Percentiles rank a stretch among this genome's conserved stretches.
Evolutionary conservation across 108 stramenopile species (phyloP).

Genomic region (Mediolabrus comicus): DNA sequence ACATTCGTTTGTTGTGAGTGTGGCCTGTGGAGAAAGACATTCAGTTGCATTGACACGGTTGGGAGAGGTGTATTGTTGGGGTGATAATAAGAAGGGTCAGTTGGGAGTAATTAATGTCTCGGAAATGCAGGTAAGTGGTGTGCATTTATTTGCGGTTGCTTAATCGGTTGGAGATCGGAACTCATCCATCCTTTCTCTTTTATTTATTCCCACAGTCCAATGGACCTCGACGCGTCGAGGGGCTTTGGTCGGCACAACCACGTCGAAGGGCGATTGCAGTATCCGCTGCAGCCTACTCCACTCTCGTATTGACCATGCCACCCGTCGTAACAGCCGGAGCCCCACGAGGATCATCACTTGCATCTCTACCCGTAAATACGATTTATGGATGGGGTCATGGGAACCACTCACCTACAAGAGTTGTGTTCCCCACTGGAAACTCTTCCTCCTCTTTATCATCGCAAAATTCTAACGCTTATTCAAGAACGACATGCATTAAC

Average conservation of each 20-base stretch:
- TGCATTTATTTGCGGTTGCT: neutral
- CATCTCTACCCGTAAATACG: slow-evolving; percentile 60
- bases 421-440: slow-evolving; percentile 48
- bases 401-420: slow-evolving; percentile 65
- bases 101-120: slow-evolving; percentile 46
- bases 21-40: slow-evolving; percentile 80
- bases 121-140: slow-evolving; percentile 28
- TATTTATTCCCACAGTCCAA: neutral
- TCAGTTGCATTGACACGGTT: slow-evolving; percentile 69
- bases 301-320: slow-evolving; percentile 63
- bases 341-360: slow-evolving; percentile 10
- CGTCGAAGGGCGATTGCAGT: slow-evolving; percentile 60
- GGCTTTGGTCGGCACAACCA: slow-evolving; percentile 56
- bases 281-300: slow-evolving; percentile 80
- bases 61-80: slow-evolving; percentile 87
- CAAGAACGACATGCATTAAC: slow-evolving; percentile 47
- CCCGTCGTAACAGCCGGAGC: slow-evolving; percentile 17
- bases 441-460: neutral
- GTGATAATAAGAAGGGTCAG: slow-evolving; percentile 77
- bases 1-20: slow-evolving; percentile 53
- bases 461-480: slow-evolving; percentile 5
- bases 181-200: neutral
- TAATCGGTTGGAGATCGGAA: neutral
- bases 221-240: slow-evolving; percentile 67
- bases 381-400: slow-evolving; percentile 87